Evolutionary conservation across 2,329 filamentous ascomycete species (phyloP).

Genomic region (Botryotinia narcissicola): DNA sequence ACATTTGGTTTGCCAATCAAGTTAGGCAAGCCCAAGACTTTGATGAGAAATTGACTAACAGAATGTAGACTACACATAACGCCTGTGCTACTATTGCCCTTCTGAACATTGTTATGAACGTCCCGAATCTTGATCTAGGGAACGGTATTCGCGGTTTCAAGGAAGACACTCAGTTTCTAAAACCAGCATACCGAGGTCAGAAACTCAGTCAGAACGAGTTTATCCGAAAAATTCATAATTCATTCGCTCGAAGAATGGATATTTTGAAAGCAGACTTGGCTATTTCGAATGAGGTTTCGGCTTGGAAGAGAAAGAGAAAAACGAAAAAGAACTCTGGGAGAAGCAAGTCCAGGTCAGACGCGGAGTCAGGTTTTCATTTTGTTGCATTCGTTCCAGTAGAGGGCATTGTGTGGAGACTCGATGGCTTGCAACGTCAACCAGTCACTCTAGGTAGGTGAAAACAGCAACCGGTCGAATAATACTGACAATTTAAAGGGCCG

Average conservation of each 20-base stretch:
- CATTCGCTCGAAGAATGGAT: slow-evolving; percentile 79
- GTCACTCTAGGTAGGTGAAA: slow-evolving; percentile 54
- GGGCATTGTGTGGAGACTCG: slow-evolving; percentile 81
- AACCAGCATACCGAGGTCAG: slow-evolving; percentile 72
- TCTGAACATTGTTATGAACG: slow-evolving; percentile 91
- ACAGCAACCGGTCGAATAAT: not conserved
- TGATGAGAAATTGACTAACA: not conserved
- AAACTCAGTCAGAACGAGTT: slow-evolving; percentile 71
- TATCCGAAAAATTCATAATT: slow-evolving; percentile 82
- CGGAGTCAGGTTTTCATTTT: slow-evolving; percentile 77
- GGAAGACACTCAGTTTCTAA: slow-evolving; percentile 63
- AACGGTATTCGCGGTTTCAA: slow-evolving; percentile 71
- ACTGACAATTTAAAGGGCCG: slow-evolving; percentile 26
- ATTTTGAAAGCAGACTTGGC: slow-evolving; percentile 69
- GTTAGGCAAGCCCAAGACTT: slow-evolving; percentile 43
- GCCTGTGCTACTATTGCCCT: slow-evolving; percentile 91
- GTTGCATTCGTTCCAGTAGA: slow-evolving; percentile 79
- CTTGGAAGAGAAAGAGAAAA: slow-evolving; percentile 40
- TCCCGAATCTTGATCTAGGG: slow-evolving; percentile 63
- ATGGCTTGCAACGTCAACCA: slow-evolving; percentile 75
- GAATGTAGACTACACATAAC: slow-evolving; percentile 67
- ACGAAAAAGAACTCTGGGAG: slow-evolving; percentile 41
- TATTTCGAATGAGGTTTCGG: slow-evolving; percentile 53
- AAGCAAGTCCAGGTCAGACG: slow-evolving; percentile 45
- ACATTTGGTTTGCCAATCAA: slow-evolving; percentile 94